These are phyloP conservation scores for Craterostigma plantagineum DNA, from an alignment of 257 asterid genomes.

Conservation along the genomic window DNA sequence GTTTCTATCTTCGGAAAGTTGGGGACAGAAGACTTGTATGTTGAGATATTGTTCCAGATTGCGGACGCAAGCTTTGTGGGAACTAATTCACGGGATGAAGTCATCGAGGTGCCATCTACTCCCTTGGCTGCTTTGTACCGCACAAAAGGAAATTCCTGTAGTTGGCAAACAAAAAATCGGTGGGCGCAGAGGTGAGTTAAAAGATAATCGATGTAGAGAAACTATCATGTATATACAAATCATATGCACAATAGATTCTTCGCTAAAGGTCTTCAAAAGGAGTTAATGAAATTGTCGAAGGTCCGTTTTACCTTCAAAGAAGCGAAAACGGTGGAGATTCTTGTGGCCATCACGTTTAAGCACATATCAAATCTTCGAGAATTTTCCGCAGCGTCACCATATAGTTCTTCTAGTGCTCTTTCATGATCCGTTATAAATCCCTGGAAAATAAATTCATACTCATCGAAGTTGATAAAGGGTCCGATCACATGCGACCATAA, in stretches of 20 bases:
- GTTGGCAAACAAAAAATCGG: background rate
- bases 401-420: conserved; percentile 75
- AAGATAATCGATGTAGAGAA: too few species aligned
- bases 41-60: conserved; percentile 49
- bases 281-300: conserved; percentile 1
- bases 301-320: conserved; percentile 57
- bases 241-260: too few species aligned
- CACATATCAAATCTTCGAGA: conserved; percentile 39
- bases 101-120: conserved; percentile 22
- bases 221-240: too few species aligned
- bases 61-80: conserved; percentile 73
- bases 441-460: conserved; percentile 21
- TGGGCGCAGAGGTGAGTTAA: too few species aligned
- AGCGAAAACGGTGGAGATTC: conserved; percentile 93
- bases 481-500: too few species aligned
- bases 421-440: conserved; percentile 90
- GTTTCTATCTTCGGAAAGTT: conserved; percentile 71
- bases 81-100: conserved; percentile 39
- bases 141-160: conserved; percentile 68
- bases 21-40: conserved; percentile 46
- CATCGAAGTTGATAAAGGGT: too few species aligned
- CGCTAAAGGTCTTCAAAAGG: too few species aligned
- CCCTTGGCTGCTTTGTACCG: conserved; percentile 55
- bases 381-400: conserved; percentile 47
- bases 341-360: conserved; percentile 59